These are phyloP conservation scores for Pharus latifolius DNA, from an alignment of 176 grass and related monocot species.

Conservation along the genomic window DNA sequence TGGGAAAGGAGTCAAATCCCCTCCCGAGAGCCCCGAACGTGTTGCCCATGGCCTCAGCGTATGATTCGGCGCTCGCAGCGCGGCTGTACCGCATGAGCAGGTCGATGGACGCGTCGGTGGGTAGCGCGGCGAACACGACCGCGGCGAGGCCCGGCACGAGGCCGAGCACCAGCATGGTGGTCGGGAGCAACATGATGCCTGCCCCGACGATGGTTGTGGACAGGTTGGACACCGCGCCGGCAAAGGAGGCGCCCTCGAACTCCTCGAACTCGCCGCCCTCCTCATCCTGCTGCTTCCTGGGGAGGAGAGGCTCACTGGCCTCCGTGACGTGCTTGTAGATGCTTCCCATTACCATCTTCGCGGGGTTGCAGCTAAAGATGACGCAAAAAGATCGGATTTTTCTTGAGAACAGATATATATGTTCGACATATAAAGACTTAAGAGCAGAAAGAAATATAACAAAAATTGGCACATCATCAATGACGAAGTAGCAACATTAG, in stretches of 20 bases:
- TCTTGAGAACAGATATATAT: too few relatives aligned
- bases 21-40: conserved; percentile 28
- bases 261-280: too few relatives aligned
- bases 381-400: not conserved
- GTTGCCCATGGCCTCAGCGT: conserved; percentile 32
- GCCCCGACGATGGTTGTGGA: conserved; percentile 44
- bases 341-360: not conserved
- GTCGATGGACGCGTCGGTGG: conserved; percentile 40
- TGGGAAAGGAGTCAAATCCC: too few relatives aligned
- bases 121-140: conserved; percentile 35
- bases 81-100: conserved; percentile 34
- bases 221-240: conserved; percentile 51
- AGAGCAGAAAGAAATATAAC: too few relatives aligned
- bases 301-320: conserved; percentile 25
- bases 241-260: too few relatives aligned
- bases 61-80: conserved; percentile 20
- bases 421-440: too few relatives aligned
- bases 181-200: conserved; percentile 45
- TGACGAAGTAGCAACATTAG: too few relatives aligned
- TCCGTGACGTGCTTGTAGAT: conserved; percentile 23
- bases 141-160: conserved; percentile 35
- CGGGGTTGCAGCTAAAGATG: not conserved
- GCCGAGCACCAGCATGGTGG: conserved; percentile 45
- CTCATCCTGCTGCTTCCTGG: conserved; percentile 15
- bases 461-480: too few relatives aligned